Conservation (phyloP, 306 rosid genomes). For the Cucurbita moschata region DNA sequence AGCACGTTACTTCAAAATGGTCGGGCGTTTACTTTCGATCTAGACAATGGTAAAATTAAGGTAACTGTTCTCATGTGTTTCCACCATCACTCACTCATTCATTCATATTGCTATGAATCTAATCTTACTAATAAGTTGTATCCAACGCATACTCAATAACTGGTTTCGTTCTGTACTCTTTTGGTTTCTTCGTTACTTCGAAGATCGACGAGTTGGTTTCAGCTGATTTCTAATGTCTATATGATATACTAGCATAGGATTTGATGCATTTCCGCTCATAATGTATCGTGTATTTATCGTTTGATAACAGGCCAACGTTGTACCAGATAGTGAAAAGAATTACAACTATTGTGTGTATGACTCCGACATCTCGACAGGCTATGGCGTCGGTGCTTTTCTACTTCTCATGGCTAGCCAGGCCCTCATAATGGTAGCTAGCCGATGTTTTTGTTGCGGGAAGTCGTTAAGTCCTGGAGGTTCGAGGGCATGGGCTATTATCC, state of each 20-base stretch:
- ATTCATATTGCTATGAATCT: not conserved
- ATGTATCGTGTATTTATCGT: not conserved
- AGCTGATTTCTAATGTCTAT: not conserved
- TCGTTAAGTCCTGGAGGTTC: slow-evolving; percentile 79
- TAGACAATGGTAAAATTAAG: not conserved
- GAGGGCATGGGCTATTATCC: slow-evolving; percentile 72
- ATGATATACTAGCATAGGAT: not conserved
- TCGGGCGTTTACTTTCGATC: not conserved
- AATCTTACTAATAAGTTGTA: not conserved
- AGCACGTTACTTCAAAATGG: not conserved
- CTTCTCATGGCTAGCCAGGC: slow-evolving; percentile 65
- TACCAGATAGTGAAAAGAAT: slow-evolving; percentile 18
- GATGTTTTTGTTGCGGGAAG: slow-evolving; percentile 95
- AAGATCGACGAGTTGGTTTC: not conserved
- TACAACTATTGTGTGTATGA: slow-evolving; percentile 63
- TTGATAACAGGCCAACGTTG: slow-evolving; percentile 44
- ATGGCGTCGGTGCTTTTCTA: slow-evolving; percentile 88
- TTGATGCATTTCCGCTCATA: not conserved
- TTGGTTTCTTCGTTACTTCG: not conserved
- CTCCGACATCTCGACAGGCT: slow-evolving; percentile 76
- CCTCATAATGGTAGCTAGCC: slow-evolving; percentile 74
- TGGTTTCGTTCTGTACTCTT: not conserved
- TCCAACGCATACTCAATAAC: not conserved
- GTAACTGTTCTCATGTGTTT: not conserved
- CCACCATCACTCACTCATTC: not conserved